A percentile compares a stretch with the other conserved stretches of the same genome.
These are phyloP conservation scores for Mariannaea sp. DNA, from an alignment of 2,329 filamentous ascomycete genomes.

Conservation along the genomic window DNA sequence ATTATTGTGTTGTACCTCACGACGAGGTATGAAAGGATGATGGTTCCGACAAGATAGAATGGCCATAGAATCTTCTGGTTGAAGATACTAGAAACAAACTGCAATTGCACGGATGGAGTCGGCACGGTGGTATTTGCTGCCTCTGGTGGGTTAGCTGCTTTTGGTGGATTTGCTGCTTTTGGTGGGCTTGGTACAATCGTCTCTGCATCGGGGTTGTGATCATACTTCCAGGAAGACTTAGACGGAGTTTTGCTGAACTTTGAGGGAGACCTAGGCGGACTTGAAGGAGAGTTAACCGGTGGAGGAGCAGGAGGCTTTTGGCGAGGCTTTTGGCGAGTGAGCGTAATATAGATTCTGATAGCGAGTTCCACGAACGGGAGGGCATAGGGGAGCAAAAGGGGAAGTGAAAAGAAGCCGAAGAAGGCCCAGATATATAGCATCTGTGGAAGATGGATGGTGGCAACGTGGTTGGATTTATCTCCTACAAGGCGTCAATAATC, in stretches of 20 bases:
- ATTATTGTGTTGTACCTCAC: conserved; percentile 89
- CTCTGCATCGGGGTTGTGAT: too few species aligned
- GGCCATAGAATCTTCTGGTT: conserved; percentile 44
- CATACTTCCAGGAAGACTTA: too few species aligned
- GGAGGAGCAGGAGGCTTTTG: not conserved
- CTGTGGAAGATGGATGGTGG: conserved; percentile 85
- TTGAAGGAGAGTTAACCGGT: not conserved
- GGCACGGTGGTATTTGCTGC: not conserved
- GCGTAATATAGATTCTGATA: not conserved
- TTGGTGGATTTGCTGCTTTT: conserved; percentile 13
- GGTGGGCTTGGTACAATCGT: too few species aligned
- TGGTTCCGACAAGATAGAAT: conserved; percentile 43
- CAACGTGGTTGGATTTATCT: conserved; percentile 92
- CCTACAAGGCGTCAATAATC: conserved; percentile 54
- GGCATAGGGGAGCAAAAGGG: conserved; percentile 65
- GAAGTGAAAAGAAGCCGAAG: conserved; percentile 85
- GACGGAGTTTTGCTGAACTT: conserved; percentile 11
- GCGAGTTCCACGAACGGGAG: conserved; percentile 43
- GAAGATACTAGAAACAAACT: conserved; percentile 30
- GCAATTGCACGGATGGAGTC: conserved; percentile 20
- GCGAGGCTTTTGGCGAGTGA: not conserved
- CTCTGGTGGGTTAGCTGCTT: not conserved
- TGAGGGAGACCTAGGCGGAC: not conserved
- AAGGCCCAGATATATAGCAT: conserved; percentile 96
- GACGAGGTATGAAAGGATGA: conserved; percentile 48